phyloP scores from a whole-genome alignment of 139 green algal species.

The Spirogloea muscicola region DNA sequence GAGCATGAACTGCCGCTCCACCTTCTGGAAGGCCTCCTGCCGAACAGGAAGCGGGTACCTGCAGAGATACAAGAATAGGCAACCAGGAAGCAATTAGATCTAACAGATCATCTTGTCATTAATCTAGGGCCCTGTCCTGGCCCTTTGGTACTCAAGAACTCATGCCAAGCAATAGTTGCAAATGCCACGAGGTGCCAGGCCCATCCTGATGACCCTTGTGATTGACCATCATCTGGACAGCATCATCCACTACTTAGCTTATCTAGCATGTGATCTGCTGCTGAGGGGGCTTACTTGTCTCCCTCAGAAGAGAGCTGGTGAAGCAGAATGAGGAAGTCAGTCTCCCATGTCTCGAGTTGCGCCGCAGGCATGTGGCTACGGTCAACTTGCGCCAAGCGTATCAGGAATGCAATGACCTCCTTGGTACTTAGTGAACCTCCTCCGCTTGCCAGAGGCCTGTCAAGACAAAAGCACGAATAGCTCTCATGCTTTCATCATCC shows the following conservation, averaged over 20 bases:
- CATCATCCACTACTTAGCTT: no score
- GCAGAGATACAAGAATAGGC: background rate
- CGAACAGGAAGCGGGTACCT: constrained; percentile 52
- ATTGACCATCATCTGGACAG: no score
- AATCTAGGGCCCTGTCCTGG: background rate
- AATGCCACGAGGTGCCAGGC: no score
- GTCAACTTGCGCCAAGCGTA: constrained; percentile 67
- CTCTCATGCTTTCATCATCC: no score
- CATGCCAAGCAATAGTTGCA: background rate
- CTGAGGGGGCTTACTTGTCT: no score
- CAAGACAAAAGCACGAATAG: no score
- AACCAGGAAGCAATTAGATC: background rate
- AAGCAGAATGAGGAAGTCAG: constrained; percentile 69
- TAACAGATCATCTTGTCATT: background rate
- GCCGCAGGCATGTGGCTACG: constrained; percentile 31
- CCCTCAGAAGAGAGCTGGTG: constrained; percentile 59
- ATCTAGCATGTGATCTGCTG: no score
- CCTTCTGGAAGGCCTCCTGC: constrained; percentile 64
- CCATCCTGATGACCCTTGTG: no score
- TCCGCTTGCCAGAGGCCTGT: background rate
- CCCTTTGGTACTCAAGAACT: no score
- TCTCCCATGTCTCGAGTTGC: constrained; percentile 60
- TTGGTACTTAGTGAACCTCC: constrained; percentile 61
- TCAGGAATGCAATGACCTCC: constrained; percentile 79
- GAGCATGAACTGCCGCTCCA: constrained; percentile 85